A percentile compares a stretch with the other conserved stretches of the same genome.
Evolutionary conservation across 192 early-diverging fungal genomes (phyloP).

Genomic region (Podila verticillata): DNA sequence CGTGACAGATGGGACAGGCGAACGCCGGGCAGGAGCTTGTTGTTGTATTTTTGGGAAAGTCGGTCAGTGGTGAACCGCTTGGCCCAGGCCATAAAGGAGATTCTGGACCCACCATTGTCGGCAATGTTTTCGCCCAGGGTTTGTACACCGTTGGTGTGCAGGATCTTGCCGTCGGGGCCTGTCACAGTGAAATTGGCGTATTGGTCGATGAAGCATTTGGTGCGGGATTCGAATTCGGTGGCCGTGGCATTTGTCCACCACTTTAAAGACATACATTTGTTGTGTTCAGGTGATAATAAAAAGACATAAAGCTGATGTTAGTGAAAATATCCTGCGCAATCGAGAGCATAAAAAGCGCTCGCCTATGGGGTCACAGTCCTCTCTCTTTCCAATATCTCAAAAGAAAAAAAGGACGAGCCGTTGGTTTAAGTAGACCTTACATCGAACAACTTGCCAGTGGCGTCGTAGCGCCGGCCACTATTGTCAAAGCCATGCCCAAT

Average conservation of each 20-base stretch:
- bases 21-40: slow-evolving; percentile 52
- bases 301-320: too few species aligned
- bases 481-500: slow-evolving; percentile 74
- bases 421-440: slow-evolving; percentile 48
- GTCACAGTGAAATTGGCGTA: slow-evolving; percentile 57
- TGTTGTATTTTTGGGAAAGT: neutral
- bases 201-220: slow-evolving; percentile 70
- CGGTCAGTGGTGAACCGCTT: neutral
- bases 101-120: slow-evolving; percentile 63
- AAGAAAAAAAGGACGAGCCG: too few species aligned
- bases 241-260: slow-evolving; percentile 74
- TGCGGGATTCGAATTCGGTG: slow-evolving; percentile 51
- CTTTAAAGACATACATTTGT: neutral
- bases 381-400: too few species aligned
- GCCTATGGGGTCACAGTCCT: too few species aligned
- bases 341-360: too few species aligned
- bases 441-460: slow-evolving; percentile 46
- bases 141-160: slow-evolving; percentile 54
- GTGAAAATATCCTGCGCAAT: too few species aligned
- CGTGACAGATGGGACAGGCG: slow-evolving; percentile 35
- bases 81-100: neutral
- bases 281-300: too few species aligned
- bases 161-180: slow-evolving; percentile 22
- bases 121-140: slow-evolving; percentile 70
- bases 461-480: slow-evolving; percentile 61